Conservation (phyloP, 2,329 filamentous ascomycete genomes). For the Sarocladium oryzae region DNA sequence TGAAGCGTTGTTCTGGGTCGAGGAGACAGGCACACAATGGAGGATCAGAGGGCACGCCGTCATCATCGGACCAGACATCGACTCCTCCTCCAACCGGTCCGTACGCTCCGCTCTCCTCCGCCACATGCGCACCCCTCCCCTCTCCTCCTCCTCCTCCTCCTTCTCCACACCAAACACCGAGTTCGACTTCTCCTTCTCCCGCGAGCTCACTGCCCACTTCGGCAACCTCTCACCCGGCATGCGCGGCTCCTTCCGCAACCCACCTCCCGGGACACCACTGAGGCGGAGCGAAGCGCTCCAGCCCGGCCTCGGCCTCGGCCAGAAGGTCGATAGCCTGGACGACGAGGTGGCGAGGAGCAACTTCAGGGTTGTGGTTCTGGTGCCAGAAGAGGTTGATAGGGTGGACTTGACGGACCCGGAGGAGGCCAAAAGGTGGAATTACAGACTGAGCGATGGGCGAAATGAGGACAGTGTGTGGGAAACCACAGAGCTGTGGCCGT, state of each 20-base stretch:
- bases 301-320: conserved; percentile 42
- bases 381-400: conserved; percentile 69
- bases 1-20: conserved; percentile 82
- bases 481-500: conserved; percentile 65
- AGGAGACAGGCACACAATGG: conserved; percentile 72
- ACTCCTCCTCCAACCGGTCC: conserved; percentile 34
- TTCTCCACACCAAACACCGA: background rate
- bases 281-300: conserved; percentile 30
- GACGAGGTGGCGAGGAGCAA: conserved; percentile 66
- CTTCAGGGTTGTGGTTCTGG: conserved; percentile 78
- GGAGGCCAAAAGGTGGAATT: conserved; percentile 58
- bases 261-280: conserved; percentile 60
- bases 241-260: conserved; percentile 69
- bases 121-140: conserved; percentile 57
- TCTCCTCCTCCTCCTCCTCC: background rate
- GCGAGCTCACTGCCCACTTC: conserved; percentile 80
- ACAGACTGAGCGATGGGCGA: conserved; percentile 47
- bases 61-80: conserved; percentile 64
- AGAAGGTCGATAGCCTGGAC: conserved; percentile 63
- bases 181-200: conserved; percentile 64
- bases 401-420: conserved; percentile 64
- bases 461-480: conserved; percentile 50
- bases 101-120: conserved; percentile 53
- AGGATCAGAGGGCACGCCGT: conserved; percentile 71
- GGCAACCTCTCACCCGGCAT: conserved; percentile 79